These are phyloP conservation scores for Rhynchosporium secalis DNA, from an alignment of 2,329 filamentous ascomycete genomes.

Conservation along the genomic window DNA sequence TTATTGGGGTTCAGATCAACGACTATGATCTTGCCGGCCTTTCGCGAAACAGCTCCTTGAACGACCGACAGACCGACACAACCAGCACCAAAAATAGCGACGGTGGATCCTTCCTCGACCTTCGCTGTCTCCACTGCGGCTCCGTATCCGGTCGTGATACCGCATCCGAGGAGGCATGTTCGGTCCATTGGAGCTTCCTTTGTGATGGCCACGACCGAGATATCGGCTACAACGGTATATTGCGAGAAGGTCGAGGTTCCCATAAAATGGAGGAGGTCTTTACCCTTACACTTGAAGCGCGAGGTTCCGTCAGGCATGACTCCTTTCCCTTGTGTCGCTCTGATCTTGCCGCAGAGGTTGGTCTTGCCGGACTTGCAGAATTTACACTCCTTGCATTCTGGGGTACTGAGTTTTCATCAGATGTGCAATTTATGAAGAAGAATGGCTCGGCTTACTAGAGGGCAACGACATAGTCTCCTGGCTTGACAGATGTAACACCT, in stretches of 20 bases:
- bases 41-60: constrained; percentile 75
- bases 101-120: constrained; percentile 83
- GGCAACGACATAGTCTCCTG: constrained; percentile 86
- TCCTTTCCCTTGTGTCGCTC: constrained; percentile 91
- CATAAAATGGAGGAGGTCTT: constrained; percentile 98
- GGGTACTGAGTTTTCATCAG: constrained; percentile 62
- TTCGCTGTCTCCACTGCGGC: constrained; percentile 91
- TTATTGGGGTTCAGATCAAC: constrained; percentile 85
- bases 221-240: constrained; percentile 98
- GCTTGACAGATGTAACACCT: constrained; percentile 91
- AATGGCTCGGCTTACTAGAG: constrained; percentile 67
- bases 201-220: constrained; percentile 93
- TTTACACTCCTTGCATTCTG: constrained; percentile 97
- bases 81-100: constrained; percentile 92
- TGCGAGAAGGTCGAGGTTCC: constrained; percentile 98
- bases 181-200: constrained; percentile 91
- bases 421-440: constrained; percentile 3
- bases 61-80: constrained; percentile 95
- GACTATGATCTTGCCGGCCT: constrained; percentile 53
- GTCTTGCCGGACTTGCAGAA: constrained; percentile 99
- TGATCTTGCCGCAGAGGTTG: constrained; percentile 98
- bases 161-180: constrained; percentile 93
- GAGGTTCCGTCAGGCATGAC: constrained; percentile 97
- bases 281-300: constrained; percentile 91
- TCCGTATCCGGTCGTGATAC: constrained; percentile 98